Evolutionary conservation across 176 grass and related monocot species (phyloP).

Genomic region (bread wheat (Triticum aestivum)): IWGSC_CS_RefSeq_v2.1 NC_057798.1:391546803-391547302

Average conservation of each 20-base stretch:
- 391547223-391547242: not conserved
- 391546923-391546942: too few species aligned
- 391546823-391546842: slow-evolving; percentile 98
- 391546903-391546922: not conserved
- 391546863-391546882: not conserved
- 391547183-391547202: not conserved
- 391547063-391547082: slow-evolving; percentile 93
- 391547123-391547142: slow-evolving; percentile 52
- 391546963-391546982: not conserved
- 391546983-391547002: not conserved
- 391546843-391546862: slow-evolving; percentile 90
- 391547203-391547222: not conserved
- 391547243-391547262: not conserved
- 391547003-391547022: slow-evolving; percentile 44
- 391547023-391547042: slow-evolving; percentile 90
- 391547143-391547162: not conserved
- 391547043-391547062: slow-evolving; percentile 71
- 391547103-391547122: slow-evolving; percentile 93
- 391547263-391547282: not conserved
- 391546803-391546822: slow-evolving; percentile 90
- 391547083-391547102: slow-evolving; percentile 74
- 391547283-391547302: not conserved
- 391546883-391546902: not conserved
- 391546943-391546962: not conserved
- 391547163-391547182: not conserved